A percentile compares a stretch with the other conserved stretches of the same genome.
Conservation (phyloP, 805 yeast species). For the Ogataea thermomethanolica region DNA sequence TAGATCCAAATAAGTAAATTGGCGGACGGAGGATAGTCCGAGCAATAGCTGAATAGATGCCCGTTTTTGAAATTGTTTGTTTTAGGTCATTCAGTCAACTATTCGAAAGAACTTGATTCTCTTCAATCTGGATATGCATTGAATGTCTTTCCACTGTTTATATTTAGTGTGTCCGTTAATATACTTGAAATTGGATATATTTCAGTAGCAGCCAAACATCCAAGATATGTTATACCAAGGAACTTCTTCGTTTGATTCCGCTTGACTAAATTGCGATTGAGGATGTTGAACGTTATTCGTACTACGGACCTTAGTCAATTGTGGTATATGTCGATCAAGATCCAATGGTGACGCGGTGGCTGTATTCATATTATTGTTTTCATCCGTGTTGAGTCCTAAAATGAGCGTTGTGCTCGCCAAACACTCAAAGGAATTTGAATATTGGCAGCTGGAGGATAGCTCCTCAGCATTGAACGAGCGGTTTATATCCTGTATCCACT, state of each 20-base stretch:
- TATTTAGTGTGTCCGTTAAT: conserved; percentile 19
- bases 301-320: conserved; percentile 6
- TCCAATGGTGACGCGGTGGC: conserved; percentile 18
- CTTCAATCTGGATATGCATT: conserved; percentile 8
- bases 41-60: conserved; percentile 5
- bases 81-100: conserved; percentile 2
- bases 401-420: conserved; percentile 8
- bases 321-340: conserved; percentile 16
- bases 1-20: conserved; percentile 85
- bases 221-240: conserved; percentile 15
- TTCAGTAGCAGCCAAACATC: conserved; percentile 18
- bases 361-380: neutral
- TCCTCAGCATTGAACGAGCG: conserved; percentile 16
- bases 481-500: conserved; percentile 17
- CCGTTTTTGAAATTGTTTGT: conserved; percentile 1
- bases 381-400: neutral
- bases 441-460: conserved; percentile 13
- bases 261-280: neutral
- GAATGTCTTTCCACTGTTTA: conserved; percentile 12
- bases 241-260: conserved; percentile 3
- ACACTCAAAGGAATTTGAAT: conserved; percentile 18
- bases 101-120: conserved; percentile 5
- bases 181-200: conserved; percentile 14
- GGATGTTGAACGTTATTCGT: neutral
- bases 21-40: conserved; percentile 14